Conservation (phyloP, 2,329 filamentous ascomycete genomes). For the Fusarium xyrophilum region DNA sequence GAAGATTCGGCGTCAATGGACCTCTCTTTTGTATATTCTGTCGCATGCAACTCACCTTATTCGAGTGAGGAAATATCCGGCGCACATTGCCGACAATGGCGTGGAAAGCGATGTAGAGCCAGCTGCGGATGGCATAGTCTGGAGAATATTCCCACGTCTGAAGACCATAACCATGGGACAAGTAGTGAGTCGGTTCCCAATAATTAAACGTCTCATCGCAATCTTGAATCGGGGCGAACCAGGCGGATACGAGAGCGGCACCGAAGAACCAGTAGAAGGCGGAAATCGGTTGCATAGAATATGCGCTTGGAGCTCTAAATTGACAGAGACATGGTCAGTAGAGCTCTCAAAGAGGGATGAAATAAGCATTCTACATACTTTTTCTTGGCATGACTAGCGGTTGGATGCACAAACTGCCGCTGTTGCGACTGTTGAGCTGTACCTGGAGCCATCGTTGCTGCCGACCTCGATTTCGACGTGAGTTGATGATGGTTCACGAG, state of each 20-base stretch:
- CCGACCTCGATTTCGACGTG: conserved; percentile 7
- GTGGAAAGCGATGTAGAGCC: conserved; percentile 87
- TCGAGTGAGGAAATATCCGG: conserved; percentile 66
- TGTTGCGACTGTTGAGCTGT: conserved; percentile 40
- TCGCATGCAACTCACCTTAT: conserved; percentile 54
- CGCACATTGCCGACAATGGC: conserved; percentile 73
- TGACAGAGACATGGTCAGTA: conserved; percentile 13
- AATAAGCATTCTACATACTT: conserved; percentile 47
- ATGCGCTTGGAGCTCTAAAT: conserved; percentile 56
- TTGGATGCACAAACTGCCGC: conserved; percentile 56
- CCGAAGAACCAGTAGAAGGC: conserved; percentile 82
- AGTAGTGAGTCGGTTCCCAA: conserved; percentile 96
- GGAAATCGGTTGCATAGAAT: conserved; percentile 72
- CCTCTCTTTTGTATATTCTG: background rate
- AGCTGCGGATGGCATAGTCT: conserved; percentile 92
- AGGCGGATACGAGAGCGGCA: conserved; percentile 76
- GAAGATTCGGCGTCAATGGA: conserved; percentile 7
- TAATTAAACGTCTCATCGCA: conserved; percentile 99
- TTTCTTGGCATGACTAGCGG: conserved; percentile 59
- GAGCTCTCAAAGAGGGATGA: background rate
- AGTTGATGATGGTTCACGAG: conserved; percentile 30
- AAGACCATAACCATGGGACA: conserved; percentile 88
- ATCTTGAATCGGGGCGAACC: conserved; percentile 91
- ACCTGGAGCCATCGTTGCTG: conserved; percentile 52
- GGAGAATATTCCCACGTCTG: conserved; percentile 99